Evolutionary conservation across 139 green algal genomes (phyloP).

Genomic region (Eudorina sp.): DNA sequence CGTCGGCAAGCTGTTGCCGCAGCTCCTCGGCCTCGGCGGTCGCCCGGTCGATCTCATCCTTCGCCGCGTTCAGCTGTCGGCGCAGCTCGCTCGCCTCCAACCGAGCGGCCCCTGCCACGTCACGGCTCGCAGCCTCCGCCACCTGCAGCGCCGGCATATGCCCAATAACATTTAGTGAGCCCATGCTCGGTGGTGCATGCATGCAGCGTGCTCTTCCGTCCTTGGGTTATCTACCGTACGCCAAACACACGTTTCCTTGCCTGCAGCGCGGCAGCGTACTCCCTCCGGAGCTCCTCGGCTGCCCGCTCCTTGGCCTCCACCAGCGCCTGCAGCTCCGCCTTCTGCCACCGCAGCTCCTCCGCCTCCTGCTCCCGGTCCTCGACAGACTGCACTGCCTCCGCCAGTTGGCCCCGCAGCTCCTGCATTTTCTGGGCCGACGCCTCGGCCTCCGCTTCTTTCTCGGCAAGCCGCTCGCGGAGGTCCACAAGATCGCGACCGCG

Average conservation of each 20-base stretch:
- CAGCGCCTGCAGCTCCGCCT: neutral
- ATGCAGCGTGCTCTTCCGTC: no score
- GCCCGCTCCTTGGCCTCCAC: neutral
- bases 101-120: neutral
- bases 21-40: neutral
- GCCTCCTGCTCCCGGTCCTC: neutral
- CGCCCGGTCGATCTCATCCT: neutral
- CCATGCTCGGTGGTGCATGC: no score
- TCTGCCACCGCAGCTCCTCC: conserved; percentile 9
- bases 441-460: neutral
- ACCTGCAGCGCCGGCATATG: neutral
- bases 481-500: neutral
- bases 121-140: neutral
- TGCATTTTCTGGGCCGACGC: neutral
- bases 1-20: neutral
- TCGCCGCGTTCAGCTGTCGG: neutral
- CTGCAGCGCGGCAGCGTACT: neutral
- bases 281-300: neutral
- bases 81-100: neutral
- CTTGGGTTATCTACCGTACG: no score
- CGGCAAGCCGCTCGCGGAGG: neutral
- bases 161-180: no score
- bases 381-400: neutral
- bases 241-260: neutral
- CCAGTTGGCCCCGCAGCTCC: conserved; percentile 5